A percentile compares a stretch with the other conserved stretches of the same genome.
phyloP scores from a whole-genome alignment of 805 yeast genomes.

The Sugiyamaella valdiviana region DNA sequence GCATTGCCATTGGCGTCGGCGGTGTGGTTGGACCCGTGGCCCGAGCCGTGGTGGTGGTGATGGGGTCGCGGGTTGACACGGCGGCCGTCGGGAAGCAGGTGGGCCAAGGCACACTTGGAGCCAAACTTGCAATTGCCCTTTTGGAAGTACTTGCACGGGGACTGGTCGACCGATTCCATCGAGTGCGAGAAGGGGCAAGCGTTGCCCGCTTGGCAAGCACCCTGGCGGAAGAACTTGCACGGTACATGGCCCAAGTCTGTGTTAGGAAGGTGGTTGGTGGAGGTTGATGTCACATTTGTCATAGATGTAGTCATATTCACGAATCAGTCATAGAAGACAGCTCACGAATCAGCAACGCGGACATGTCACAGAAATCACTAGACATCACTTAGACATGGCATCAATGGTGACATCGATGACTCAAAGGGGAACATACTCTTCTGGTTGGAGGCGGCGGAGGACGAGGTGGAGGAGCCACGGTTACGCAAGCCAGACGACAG shows the following conservation, averaged over 20 bases:
- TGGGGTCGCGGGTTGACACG: conserved; percentile 45
- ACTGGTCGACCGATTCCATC: conserved; percentile 44
- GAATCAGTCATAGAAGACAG: too few species aligned
- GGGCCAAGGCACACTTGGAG: conserved; percentile 88
- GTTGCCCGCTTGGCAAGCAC: conserved; percentile 90
- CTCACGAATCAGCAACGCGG: too few species aligned
- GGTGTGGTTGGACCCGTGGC: conserved; percentile 1
- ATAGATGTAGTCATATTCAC: too few species aligned
- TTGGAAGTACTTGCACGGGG: conserved; percentile 86
- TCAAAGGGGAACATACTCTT: too few species aligned
- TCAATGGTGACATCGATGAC: too few species aligned
- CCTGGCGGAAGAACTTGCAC: conserved; percentile 87
- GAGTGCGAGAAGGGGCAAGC: conserved; percentile 90
- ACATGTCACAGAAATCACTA: too few species aligned
- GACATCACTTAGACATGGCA: too few species aligned
- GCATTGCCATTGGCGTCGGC: neutral
- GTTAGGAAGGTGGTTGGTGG: conserved; percentile 18
- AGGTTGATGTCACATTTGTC: too few species aligned
- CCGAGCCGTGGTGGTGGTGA: conserved; percentile 7
- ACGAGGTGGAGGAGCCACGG: neutral
- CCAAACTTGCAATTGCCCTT: conserved; percentile 98
- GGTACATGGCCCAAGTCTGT: conserved; percentile 86
- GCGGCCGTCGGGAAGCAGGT: conserved; percentile 83
- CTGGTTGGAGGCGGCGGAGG: conserved; percentile 1
- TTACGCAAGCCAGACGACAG: conserved; percentile 15